Percentiles rank a stretch among this genome's conserved stretches.
Evolutionary conservation across 2,329 filamentous ascomycete species (phyloP).

Genomic region (Hypoxylon sp.): DNA sequence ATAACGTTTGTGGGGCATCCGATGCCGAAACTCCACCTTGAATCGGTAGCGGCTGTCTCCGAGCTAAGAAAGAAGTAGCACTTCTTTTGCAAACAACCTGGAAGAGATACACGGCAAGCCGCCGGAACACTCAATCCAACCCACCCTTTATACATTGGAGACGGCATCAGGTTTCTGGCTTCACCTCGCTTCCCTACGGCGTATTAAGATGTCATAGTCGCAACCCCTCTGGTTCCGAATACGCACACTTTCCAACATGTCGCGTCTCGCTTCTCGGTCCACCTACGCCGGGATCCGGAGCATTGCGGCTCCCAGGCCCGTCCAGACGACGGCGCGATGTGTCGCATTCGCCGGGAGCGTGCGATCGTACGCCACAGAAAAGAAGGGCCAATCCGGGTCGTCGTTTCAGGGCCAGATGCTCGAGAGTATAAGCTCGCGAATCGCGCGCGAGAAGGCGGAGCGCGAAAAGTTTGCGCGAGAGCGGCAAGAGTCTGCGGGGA

Average conservation of each 20-base stretch:
- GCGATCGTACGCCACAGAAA: constrained; percentile 49
- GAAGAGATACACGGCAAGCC: background rate
- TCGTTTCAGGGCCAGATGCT: constrained; percentile 71
- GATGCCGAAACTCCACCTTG: constrained; percentile 28
- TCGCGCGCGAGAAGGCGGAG: constrained; percentile 67
- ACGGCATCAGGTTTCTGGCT: background rate
- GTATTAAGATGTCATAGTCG: constrained; percentile 26
- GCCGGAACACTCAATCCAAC: background rate
- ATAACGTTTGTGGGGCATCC: constrained; percentile 4
- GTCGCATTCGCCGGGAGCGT: constrained; percentile 29
- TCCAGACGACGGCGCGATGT: constrained; percentile 32
- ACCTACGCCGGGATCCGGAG: constrained; percentile 42
- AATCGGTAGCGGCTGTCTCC: constrained; percentile 5
- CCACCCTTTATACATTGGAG: background rate
- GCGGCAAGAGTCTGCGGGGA: constrained; percentile 54
- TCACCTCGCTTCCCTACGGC: background rate
- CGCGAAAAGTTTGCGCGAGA: constrained; percentile 62
- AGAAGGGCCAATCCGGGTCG: constrained; percentile 52
- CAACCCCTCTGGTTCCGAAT: background rate
- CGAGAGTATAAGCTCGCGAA: constrained; percentile 67
- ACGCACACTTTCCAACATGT: constrained; percentile 40
- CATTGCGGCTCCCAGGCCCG: constrained; percentile 28
- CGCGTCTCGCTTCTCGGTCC: constrained; percentile 43
- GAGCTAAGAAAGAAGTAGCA: background rate
- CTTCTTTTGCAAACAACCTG: background rate